These are phyloP conservation scores for Hypoxylon sp. DNA, from an alignment of 2,329 filamentous ascomycete genomes.

Conservation along the genomic window DNA sequence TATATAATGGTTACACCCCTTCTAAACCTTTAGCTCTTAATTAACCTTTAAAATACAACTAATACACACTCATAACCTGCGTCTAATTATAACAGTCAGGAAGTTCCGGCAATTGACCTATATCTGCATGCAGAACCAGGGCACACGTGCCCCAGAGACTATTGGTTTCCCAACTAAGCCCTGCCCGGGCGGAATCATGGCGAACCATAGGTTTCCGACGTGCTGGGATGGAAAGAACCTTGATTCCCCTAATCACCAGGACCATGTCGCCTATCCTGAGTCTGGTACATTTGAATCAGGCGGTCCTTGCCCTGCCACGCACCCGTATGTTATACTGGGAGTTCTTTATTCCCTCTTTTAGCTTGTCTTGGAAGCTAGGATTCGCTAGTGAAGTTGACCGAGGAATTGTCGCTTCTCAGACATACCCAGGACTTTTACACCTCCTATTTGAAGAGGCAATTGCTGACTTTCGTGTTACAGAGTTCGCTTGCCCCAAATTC, in stretches of 20 bases:
- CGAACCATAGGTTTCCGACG: slow-evolving; percentile 56
- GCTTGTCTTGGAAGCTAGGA: neutral
- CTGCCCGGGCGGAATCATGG: slow-evolving; percentile 60
- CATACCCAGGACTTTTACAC: neutral
- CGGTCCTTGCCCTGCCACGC: slow-evolving; percentile 57
- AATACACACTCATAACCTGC: no score
- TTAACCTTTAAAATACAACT: no score
- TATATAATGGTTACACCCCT: no score
- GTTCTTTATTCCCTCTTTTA: neutral
- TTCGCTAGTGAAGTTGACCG: neutral
- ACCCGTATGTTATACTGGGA: slow-evolving; percentile 46
- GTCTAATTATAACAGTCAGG: no score
- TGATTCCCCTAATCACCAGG: slow-evolving; percentile 53
- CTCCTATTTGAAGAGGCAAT: neutral
- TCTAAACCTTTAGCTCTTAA: no score
- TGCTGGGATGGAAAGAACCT: slow-evolving; percentile 55
- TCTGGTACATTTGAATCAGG: slow-evolving; percentile 59
- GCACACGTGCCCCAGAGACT: slow-evolving; percentile 56
- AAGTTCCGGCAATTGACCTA: slow-evolving; percentile 58
- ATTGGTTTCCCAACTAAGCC: slow-evolving; percentile 56
- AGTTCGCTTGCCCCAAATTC: slow-evolving; percentile 55
- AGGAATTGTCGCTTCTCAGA: no score
- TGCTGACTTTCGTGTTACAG: neutral
- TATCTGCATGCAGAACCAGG: slow-evolving; percentile 57
- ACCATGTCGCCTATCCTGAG: slow-evolving; percentile 61